These are phyloP conservation scores for Pharnaceum exiguum DNA, from an alignment of 148 eudicot species.

Conservation along the genomic window DNA sequence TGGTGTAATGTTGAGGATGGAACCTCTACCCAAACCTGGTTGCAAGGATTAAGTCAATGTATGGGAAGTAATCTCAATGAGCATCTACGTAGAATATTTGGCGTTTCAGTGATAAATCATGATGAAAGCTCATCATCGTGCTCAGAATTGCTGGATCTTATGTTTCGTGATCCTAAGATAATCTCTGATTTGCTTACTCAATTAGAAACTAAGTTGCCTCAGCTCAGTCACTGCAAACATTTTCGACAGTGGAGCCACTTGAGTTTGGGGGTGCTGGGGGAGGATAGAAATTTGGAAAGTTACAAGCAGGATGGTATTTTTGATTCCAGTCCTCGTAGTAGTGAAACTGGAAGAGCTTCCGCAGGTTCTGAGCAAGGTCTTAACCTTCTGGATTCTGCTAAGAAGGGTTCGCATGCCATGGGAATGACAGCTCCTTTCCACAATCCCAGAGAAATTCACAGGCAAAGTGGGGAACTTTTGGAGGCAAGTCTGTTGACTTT, in stretches of 20 bases:
- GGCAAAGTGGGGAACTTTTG: slow-evolving; percentile 78
- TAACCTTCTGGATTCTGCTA: slow-evolving; percentile 32
- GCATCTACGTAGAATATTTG: slow-evolving; percentile 23
- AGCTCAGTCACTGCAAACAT: slow-evolving; percentile 39
- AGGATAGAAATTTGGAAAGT: slow-evolving; percentile 43
- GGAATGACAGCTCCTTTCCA: slow-evolving; percentile 43
- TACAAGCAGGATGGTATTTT: slow-evolving; percentile 40
- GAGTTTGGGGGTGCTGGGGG: slow-evolving; percentile 32
- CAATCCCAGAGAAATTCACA: slow-evolving; percentile 70
- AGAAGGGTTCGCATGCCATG: slow-evolving; percentile 20
- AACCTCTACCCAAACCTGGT: slow-evolving; percentile 31
- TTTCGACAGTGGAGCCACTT: slow-evolving; percentile 61
- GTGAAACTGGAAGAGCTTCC: slow-evolving; percentile 38
- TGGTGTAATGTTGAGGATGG: slow-evolving; percentile 45
- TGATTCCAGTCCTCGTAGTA: slow-evolving; percentile 32
- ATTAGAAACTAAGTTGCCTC: slow-evolving; percentile 39
- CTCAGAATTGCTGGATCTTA: slow-evolving; percentile 40
- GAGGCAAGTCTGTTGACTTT: slow-evolving; percentile 46
- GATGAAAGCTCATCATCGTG: slow-evolving; percentile 23
- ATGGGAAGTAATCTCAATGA: slow-evolving; percentile 17
- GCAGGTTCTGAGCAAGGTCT: slow-evolving; percentile 39
- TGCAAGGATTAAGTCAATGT: slow-evolving; percentile 35
- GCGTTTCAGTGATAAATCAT: slow-evolving; percentile 18
- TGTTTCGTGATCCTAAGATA: slow-evolving; percentile 40
- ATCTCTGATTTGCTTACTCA: slow-evolving; percentile 39